These are phyloP conservation scores for Zizania latifolia DNA, from an alignment of 176 grass and related monocot species.

Conservation along the genomic window DNA sequence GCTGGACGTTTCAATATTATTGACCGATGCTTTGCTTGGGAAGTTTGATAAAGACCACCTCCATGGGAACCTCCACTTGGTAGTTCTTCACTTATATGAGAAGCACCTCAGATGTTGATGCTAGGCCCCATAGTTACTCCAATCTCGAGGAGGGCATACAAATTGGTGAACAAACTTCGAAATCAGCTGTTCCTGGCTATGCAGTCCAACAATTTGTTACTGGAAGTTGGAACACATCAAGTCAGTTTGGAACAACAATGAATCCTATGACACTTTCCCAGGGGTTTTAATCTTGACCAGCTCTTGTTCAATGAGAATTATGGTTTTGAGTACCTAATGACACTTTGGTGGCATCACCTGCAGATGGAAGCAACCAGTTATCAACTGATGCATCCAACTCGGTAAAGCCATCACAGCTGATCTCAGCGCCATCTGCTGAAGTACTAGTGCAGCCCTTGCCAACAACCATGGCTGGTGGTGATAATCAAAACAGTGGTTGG, in stretches of 20 bases:
- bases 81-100: too few relatives aligned
- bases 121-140: not conserved
- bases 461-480: constrained; percentile 24
- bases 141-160: constrained; percentile 23
- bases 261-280: constrained; percentile 30
- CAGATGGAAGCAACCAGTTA: constrained; percentile 37
- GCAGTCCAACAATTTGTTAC: constrained; percentile 36
- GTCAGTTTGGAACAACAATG: constrained; percentile 36
- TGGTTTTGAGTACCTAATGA: not conserved
- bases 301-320: not conserved
- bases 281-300: constrained; percentile 8
- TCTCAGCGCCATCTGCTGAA: constrained; percentile 28
- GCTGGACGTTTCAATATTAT: constrained; percentile 77
- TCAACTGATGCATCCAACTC: constrained; percentile 41
- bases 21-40: constrained; percentile 80
- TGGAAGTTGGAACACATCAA: constrained; percentile 44
- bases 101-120: constrained; percentile 38
- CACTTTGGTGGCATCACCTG: constrained; percentile 19
- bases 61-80: constrained; percentile 48
- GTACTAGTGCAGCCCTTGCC: constrained; percentile 29
- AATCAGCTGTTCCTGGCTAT: constrained; percentile 30
- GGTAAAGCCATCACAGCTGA: constrained; percentile 28
- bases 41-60: constrained; percentile 82
- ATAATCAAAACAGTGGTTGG: constrained; percentile 42
- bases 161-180: constrained; percentile 28